phyloP scores from a whole-genome alignment of 805 yeast genomes.

The Tetrapisispora pingtungensis region DNA sequence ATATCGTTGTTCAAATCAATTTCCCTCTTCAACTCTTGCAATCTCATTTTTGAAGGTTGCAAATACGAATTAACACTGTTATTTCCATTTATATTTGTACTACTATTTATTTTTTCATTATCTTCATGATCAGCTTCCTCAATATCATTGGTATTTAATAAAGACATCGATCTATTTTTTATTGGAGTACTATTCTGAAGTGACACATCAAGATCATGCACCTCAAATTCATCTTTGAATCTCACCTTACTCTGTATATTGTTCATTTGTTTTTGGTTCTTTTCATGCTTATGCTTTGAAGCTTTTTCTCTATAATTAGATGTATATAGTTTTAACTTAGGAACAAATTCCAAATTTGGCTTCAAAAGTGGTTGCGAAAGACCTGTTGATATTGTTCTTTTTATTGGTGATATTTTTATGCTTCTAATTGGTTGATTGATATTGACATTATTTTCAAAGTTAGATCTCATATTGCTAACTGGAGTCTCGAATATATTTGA shows the following conservation, averaged over 20 bases:
- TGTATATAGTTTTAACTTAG: not conserved
- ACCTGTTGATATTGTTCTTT: not conserved
- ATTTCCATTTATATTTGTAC: not conserved
- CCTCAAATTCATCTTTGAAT: slow-evolving; percentile 1
- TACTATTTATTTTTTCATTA: no score
- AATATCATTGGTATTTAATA: not conserved
- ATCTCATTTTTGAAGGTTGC: not conserved
- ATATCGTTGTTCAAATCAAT: not conserved
- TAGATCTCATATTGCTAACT: no score
- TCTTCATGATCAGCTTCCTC: not conserved
- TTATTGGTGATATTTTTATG: slow-evolving; percentile 2
- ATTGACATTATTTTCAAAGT: no score
- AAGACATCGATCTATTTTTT: not conserved
- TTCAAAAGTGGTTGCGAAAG: not conserved
- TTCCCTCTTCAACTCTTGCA: not conserved
- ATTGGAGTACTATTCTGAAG: not conserved
- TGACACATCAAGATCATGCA: not conserved
- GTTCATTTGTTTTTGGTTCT: not conserved
- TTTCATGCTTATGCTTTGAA: not conserved
- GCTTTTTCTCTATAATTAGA: not conserved
- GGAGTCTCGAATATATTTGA: not conserved
- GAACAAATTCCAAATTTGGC: not conserved
- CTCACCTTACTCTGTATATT: not conserved
- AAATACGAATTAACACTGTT: not conserved
- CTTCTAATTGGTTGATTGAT: not conserved